Percentiles rank a stretch among this genome's conserved stretches.
Conservation (phyloP, 192 early-diverging fungal genomes). For the Dissophora globulifera region DNA sequence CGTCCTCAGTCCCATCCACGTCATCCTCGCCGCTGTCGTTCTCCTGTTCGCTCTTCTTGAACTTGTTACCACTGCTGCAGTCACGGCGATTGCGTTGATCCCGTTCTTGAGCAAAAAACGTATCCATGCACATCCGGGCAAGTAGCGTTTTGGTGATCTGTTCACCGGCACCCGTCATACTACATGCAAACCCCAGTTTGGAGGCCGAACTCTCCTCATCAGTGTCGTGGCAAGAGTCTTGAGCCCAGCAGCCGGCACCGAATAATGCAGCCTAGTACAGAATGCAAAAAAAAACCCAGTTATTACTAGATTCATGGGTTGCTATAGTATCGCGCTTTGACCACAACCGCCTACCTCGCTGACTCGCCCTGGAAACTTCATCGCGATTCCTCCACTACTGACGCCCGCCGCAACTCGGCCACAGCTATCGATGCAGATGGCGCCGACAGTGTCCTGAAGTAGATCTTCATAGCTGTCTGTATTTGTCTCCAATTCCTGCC, state of each 20-base stretch:
- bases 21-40: too few species aligned
- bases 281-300: too few species aligned
- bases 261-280: conserved; percentile 78
- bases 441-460: conserved; percentile 88
- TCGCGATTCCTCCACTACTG: conserved; percentile 86
- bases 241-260: conserved; percentile 86
- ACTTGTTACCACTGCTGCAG: too few species aligned
- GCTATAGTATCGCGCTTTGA: too few species aligned
- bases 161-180: conserved; percentile 83
- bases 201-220: conserved; percentile 1
- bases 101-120: conserved; percentile 9
- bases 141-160: conserved; percentile 84
- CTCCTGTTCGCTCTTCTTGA: too few species aligned
- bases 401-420: conserved; percentile 80
- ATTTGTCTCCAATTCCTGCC: neutral
- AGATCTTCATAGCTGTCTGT: conserved; percentile 26
- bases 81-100: too few species aligned
- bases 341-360: conserved; percentile 69
- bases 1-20: too few species aligned
- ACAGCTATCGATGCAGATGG: conserved; percentile 73
- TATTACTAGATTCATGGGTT: too few species aligned
- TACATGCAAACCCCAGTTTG: conserved; percentile 70
- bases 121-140: conserved; percentile 66
- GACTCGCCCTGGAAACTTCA: conserved; percentile 85
- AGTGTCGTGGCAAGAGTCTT: conserved; percentile 36